Conservation (phyloP, 2,329 filamentous ascomycete species). For the Pseudogymnoascus verrucosus region DNA sequence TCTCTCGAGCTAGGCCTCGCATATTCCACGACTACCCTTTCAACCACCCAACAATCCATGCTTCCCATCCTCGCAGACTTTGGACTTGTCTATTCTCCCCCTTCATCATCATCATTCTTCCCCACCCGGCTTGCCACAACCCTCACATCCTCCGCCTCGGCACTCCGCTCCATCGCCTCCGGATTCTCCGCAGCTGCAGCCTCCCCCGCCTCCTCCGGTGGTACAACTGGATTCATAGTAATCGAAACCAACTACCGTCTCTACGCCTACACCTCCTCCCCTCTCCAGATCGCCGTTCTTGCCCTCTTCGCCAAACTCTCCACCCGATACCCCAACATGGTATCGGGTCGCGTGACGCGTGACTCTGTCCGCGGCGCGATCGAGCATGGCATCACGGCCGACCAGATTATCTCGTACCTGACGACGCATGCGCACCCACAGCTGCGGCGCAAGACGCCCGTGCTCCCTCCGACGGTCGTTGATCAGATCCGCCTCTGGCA, state of each 20-base stretch:
- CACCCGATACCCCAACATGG: constrained; percentile 89
- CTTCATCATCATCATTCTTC: constrained; percentile 61
- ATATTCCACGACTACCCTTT: constrained; percentile 80
- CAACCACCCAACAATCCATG: constrained; percentile 75
- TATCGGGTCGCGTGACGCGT: constrained; percentile 84
- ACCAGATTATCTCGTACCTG: constrained; percentile 92
- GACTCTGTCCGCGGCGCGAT: constrained; percentile 83
- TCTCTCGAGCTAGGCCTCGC: constrained; percentile 85
- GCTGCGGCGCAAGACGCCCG: constrained; percentile 62
- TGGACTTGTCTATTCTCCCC: constrained; percentile 75
- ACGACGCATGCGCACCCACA: constrained; percentile 90
- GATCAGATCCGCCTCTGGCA: constrained; percentile 98
- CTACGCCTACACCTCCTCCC: constrained; percentile 92
- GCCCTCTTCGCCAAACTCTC: constrained; percentile 81
- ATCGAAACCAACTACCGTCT: constrained; percentile 97
- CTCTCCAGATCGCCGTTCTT: constrained; percentile 89
- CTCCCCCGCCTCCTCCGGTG: constrained; percentile 23
- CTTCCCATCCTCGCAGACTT: constrained; percentile 87
- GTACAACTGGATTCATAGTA: constrained; percentile 74
- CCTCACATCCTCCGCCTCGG: constrained; percentile 65
- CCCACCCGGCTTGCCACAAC: constrained; percentile 92
- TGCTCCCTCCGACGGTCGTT: constrained; percentile 89
- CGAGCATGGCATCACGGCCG: constrained; percentile 80
- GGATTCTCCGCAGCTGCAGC: constrained; percentile 56
- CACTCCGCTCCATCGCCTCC: constrained; percentile 61